Base-by-base conservation (phyloP, 1,284 basidiomycete species). In the Ustilago lituana region DNA sequence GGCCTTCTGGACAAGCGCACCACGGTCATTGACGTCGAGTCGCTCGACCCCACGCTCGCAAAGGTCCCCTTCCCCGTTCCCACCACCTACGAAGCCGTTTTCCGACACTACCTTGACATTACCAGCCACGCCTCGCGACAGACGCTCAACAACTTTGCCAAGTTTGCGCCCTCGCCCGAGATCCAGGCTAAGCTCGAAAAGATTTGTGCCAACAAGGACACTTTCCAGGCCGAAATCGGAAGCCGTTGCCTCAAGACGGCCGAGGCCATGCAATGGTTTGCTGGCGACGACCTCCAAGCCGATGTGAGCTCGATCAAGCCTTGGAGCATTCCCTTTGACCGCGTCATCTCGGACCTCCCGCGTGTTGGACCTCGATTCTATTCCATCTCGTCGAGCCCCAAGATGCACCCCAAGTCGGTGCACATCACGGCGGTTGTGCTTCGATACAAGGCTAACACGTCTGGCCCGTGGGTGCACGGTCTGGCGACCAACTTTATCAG, bases 41-140 rank as follows among this genome's bases (percentile, higher is more conserved):
- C 94, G 23, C 89, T 98, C 60, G 96, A 98, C 82, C 95, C 96
- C 31, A 92, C 94, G 22, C 87, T 98, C 19, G 96, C 96, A 62
- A 98, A 98, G 84, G 94, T 98, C 64, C 95, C 95, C 15, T 98
- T 98, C 90, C 95, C 96, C 20, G 90, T 92, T 23, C 95, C 95
- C 2, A 95, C 94, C 1, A 98, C 95, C 2, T 98, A 97, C 81
- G 88, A 87, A 74, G 91, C 94, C 52, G 91, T 98, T 70, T 89
- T 98, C 77, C 90, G 94, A 46, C 92, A 98, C 85, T 98, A 98
- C 84, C 89, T 98, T 81, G 95, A 98, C 82, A 93, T 98, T 79
- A 92, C 90, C 75, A 91, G 93, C 38, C 88, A 92, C 49, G 93
- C 91, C 14, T 93, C 93, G 83, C 91, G 95, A 84, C 95, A 98